Evolutionary conservation across 2,329 filamentous ascomycete species (phyloP).

Genomic region (Diaporthe vexans): DNA sequence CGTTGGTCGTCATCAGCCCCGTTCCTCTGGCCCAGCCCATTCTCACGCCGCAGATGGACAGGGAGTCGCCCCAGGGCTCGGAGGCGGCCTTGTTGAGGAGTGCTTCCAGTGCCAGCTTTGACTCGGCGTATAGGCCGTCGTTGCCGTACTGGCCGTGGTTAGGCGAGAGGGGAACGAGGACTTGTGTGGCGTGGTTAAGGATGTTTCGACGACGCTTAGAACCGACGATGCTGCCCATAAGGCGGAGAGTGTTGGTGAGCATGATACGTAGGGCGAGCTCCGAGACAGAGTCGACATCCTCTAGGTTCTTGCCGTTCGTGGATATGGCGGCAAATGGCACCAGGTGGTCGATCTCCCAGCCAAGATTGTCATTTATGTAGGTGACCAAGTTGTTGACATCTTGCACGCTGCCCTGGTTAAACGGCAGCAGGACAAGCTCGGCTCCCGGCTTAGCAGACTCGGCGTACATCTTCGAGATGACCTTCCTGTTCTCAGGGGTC

Average conservation of each 20-base stretch:
- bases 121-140: slow-evolving; percentile 56
- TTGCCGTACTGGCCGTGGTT: slow-evolving; percentile 55
- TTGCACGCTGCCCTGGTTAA: slow-evolving; percentile 99
- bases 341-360: slow-evolving; percentile 2
- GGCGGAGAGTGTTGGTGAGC: slow-evolving; percentile 7
- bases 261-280: slow-evolving; percentile 12
- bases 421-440: slow-evolving; percentile 96
- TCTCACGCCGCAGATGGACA: slow-evolving; percentile 52
- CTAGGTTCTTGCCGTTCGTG: slow-evolving; percentile 6
- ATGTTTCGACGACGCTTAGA: neutral
- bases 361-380: slow-evolving; percentile 88
- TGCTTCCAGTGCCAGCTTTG: slow-evolving; percentile 51
- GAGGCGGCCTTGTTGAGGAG: slow-evolving; percentile 47
- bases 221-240: neutral
- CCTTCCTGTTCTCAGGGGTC: slow-evolving; percentile 96
- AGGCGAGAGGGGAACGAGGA: slow-evolving; percentile 54
- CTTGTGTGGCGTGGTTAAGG: slow-evolving; percentile 46
- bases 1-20: slow-evolving; percentile 55
- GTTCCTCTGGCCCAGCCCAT: slow-evolving; percentile 50
- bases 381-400: slow-evolving; percentile 93
- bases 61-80: slow-evolving; percentile 49
- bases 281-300: neutral
- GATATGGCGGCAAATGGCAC: slow-evolving; percentile 1
- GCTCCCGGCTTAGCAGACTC: slow-evolving; percentile 93
- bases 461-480: slow-evolving; percentile 98